Percentiles rank a stretch among this genome's conserved stretches.
phyloP scores from a whole-genome alignment of 108 stramenopile genomes.

The Pelagomonas calceolata region DNA sequence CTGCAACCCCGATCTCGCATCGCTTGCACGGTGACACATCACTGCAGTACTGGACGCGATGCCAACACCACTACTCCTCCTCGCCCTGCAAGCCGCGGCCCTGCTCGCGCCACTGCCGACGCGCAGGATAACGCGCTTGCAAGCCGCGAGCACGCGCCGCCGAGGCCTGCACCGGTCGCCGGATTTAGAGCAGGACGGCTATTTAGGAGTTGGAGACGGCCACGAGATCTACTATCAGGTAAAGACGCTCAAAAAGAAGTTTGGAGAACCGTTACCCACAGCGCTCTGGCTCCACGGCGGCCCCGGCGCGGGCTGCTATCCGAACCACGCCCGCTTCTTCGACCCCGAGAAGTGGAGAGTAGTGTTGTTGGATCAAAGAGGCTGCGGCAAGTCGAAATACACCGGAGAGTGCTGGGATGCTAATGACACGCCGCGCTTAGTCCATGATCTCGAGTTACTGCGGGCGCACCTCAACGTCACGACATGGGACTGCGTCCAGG shows the following conservation, averaged over 20 bases:
- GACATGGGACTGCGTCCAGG: constrained; percentile 1
- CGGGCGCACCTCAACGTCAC: background rate
- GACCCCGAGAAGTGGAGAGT: constrained; percentile 31
- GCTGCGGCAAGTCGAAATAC: background rate
- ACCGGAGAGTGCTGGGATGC: background rate
- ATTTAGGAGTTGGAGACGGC: constrained; percentile 17
- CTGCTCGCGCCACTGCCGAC: too few species aligned
- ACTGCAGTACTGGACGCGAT: too few species aligned
- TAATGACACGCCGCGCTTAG: constrained; percentile 9
- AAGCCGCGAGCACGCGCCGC: background rate
- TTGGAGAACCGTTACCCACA: background rate
- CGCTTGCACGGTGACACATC: too few species aligned
- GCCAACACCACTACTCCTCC: too few species aligned
- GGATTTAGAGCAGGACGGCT: background rate
- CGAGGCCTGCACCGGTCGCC: background rate
- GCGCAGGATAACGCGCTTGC: too few species aligned
- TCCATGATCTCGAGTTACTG: constrained; percentile 7
- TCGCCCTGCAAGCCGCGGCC: too few species aligned
- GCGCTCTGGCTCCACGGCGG: constrained; percentile 72
- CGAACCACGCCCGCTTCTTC: constrained; percentile 63
- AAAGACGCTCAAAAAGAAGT: background rate
- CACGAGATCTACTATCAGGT: constrained; percentile 10
- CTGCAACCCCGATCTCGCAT: too few species aligned
- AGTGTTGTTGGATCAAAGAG: constrained; percentile 2
- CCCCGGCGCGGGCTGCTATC: constrained; percentile 62